Percentiles rank a stretch among this genome's conserved stretches.
phyloP scores from a whole-genome alignment of 2,329 filamentous ascomycete species.

The Botrytis fragariae region DNA sequence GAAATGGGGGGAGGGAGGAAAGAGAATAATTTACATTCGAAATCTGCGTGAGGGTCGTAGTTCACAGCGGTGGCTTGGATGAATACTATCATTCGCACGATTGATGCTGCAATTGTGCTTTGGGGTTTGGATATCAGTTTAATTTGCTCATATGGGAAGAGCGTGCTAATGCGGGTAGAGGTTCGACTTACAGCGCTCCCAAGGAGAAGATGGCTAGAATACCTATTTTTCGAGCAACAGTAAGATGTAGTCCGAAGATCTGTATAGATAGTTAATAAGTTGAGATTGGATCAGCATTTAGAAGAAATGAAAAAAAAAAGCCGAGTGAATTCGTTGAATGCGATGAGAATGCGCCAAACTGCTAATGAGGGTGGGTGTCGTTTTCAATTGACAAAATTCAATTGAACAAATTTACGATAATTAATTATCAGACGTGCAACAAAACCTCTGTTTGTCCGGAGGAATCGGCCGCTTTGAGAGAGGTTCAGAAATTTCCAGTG shows the following conservation, averaged over 20 bases:
- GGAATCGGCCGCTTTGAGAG: background rate
- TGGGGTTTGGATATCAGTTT: background rate
- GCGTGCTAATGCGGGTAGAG: background rate
- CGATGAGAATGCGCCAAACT: background rate
- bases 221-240: constrained; percentile 7
- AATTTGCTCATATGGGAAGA: fast-evolving
- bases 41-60: constrained; percentile 16
- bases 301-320: background rate
- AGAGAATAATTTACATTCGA: background rate
- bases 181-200: constrained; percentile 12
- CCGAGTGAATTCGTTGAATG: background rate
- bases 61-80: constrained; percentile 8
- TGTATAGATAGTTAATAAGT: background rate
- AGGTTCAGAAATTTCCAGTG: background rate
- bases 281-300: no score
- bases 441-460: background rate
- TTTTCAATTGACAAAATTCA: background rate
- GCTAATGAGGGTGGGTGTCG: background rate
- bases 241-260: constrained; percentile 10
- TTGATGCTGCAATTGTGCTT: constrained; percentile 18
- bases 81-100: constrained; percentile 15
- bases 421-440: background rate
- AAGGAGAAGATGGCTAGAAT: constrained; percentile 17
- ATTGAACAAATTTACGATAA: background rate
- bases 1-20: background rate